A percentile compares a stretch with the other conserved stretches of the same genome.
Evolutionary conservation across 2,329 filamentous ascomycete genomes (phyloP).

Genomic region (Zalaria obscura): DNA sequence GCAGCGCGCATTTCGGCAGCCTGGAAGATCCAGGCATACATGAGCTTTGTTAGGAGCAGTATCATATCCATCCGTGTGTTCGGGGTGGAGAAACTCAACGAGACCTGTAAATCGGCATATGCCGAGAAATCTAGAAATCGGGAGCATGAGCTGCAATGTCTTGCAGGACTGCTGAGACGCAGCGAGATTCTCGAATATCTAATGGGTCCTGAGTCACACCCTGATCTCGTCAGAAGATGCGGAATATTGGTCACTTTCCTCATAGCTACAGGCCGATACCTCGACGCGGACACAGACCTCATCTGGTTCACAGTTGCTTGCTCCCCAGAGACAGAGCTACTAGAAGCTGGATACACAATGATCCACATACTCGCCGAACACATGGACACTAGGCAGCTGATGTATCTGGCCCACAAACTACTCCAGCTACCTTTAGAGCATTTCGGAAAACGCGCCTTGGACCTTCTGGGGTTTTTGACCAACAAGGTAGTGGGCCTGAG

Average conservation of each 20-base stretch:
- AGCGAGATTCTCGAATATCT: slow-evolving; percentile 74
- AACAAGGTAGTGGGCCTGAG: no score
- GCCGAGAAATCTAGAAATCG: slow-evolving; percentile 47
- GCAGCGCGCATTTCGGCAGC: background rate
- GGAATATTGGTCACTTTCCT: slow-evolving; percentile 79
- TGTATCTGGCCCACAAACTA: slow-evolving; percentile 56
- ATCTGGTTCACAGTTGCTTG: slow-evolving; percentile 74
- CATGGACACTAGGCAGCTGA: slow-evolving; percentile 29
- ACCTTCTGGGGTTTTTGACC: background rate
- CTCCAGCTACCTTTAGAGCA: background rate
- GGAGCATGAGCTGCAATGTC: slow-evolving; percentile 37
- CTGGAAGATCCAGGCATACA: slow-evolving; percentile 12
- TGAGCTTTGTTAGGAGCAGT: slow-evolving; percentile 62
- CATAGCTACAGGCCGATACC: slow-evolving; percentile 63
- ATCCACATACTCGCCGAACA: slow-evolving; percentile 34
- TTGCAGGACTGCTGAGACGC: slow-evolving; percentile 54
- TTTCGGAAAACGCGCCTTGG: background rate
- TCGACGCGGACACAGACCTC: slow-evolving; percentile 55
- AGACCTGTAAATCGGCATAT: slow-evolving; percentile 33
- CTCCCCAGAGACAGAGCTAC: slow-evolving; percentile 73
- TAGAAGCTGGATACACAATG: slow-evolving; percentile 65
- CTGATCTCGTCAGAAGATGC: slow-evolving; percentile 71
- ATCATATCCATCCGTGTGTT: slow-evolving; percentile 83
- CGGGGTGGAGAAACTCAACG: slow-evolving; percentile 61
- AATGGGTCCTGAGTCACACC: slow-evolving; percentile 79